Evolutionary conservation across 192 early-diverging fungal species (phyloP).

Genomic region (Thamnidium elegans): DNA sequence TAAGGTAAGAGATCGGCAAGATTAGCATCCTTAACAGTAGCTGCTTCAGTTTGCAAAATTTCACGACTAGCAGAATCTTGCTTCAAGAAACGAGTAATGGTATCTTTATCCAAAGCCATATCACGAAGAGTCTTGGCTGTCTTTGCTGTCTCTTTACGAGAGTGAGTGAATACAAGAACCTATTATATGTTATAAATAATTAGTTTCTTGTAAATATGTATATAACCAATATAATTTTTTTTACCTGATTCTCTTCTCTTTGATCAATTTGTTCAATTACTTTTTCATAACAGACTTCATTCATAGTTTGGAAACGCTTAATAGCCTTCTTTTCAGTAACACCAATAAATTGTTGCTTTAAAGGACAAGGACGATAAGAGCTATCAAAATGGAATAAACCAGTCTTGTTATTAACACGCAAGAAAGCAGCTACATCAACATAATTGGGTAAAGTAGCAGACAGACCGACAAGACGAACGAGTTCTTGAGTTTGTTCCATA

Average conservation of each 20-base stretch:
- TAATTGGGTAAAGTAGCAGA: slow-evolving; percentile 96
- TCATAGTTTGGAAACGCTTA: slow-evolving; percentile 92
- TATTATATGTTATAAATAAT: too few relatives aligned
- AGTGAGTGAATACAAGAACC: slow-evolving; percentile 94
- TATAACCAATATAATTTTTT: too few relatives aligned
- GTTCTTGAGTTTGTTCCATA: slow-evolving; percentile 88
- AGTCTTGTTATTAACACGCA: slow-evolving; percentile 77
- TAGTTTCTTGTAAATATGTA: too few relatives aligned
- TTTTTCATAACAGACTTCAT: slow-evolving; percentile 96
- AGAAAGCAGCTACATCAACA: slow-evolving; percentile 89
- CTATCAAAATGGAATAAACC: slow-evolving; percentile 95
- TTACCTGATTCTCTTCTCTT: slow-evolving; percentile 65
- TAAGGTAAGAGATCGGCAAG: slow-evolving; percentile 90
- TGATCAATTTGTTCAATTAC: slow-evolving; percentile 78
- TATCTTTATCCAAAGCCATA: slow-evolving; percentile 88
- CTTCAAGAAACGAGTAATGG: slow-evolving; percentile 75
- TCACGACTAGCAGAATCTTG: slow-evolving; percentile 84
- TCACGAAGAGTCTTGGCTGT: slow-evolving; percentile 87
- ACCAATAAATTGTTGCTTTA: slow-evolving; percentile 95
- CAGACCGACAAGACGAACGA: slow-evolving; percentile 88
- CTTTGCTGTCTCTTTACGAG: slow-evolving; percentile 95
- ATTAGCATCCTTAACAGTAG: slow-evolving; percentile 76
- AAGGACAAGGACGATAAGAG: slow-evolving; percentile 88
- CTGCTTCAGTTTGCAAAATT: slow-evolving; percentile 79
- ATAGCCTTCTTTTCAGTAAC: slow-evolving; percentile 96